Conservation (phyloP, 805 yeast species). For the Yarrowia phangngaensis region DNA sequence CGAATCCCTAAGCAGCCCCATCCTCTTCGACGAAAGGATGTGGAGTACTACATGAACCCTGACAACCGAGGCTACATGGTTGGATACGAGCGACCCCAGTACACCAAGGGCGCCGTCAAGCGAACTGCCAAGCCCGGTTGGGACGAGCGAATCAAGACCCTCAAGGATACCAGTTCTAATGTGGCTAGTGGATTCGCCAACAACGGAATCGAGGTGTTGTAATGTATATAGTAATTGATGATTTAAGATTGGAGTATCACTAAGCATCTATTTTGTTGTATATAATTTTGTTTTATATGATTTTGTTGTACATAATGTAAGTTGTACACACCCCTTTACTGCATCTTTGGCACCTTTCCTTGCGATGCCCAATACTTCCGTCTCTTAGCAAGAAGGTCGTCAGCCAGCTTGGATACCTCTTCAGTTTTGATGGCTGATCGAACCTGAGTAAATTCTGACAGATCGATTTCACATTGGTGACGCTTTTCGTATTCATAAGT, state of each 20-base stretch:
- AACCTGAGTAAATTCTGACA: slow-evolving; percentile 68
- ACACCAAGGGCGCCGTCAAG: slow-evolving; percentile 29
- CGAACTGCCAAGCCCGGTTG: slow-evolving; percentile 25
- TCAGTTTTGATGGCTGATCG: slow-evolving; percentile 59
- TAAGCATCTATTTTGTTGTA: too few species aligned
- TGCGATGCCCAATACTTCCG: slow-evolving; percentile 13
- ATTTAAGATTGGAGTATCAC: neutral
- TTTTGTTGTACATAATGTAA: too few species aligned
- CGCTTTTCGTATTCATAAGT: slow-evolving; percentile 64
- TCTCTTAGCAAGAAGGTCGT: slow-evolving; percentile 45
- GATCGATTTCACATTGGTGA: slow-evolving; percentile 52
- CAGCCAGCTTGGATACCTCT: slow-evolving; percentile 67
- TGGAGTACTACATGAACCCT: slow-evolving; percentile 68
- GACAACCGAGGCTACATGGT: slow-evolving; percentile 67
- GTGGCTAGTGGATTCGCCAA: slow-evolving; percentile 13
- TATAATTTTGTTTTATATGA: too few species aligned
- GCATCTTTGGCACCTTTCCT: slow-evolving; percentile 9
- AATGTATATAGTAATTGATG: slow-evolving; percentile 20
- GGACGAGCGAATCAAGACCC: slow-evolving; percentile 3
- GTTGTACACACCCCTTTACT: too few species aligned
- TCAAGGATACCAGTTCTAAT: slow-evolving; percentile 8
- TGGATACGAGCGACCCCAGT: slow-evolving; percentile 27
- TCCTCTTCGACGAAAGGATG: slow-evolving; percentile 78
- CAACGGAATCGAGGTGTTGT: slow-evolving; percentile 17
- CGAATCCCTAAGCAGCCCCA: slow-evolving; percentile 79